Conservation (phyloP, 1,284 basidiomycete genomes). For the Cutaneotrichosporon spelunceum region DNA sequence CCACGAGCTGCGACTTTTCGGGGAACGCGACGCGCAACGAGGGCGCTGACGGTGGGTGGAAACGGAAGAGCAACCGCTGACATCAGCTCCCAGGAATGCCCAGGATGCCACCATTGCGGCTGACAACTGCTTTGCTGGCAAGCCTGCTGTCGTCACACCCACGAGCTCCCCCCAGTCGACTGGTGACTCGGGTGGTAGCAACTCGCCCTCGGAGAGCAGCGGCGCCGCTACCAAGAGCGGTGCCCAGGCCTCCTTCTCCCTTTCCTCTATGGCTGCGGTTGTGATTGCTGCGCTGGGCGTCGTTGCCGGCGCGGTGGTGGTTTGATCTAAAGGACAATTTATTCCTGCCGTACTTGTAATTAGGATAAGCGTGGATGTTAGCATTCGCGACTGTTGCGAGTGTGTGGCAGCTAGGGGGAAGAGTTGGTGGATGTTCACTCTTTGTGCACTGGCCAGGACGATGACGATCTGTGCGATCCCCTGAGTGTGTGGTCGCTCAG, state of each 20-base stretch:
- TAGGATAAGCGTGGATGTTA: neutral
- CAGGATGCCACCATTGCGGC: constrained; percentile 13
- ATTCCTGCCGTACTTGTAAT: neutral
- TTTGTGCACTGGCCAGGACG: too few relatives aligned
- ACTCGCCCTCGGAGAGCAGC: neutral
- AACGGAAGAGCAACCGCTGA: neutral
- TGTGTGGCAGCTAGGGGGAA: neutral
- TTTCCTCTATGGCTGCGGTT: neutral
- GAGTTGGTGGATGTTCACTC: neutral
- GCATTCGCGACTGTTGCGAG: neutral
- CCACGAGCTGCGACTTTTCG: constrained; percentile 61
- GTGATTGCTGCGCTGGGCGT: constrained; percentile 5
- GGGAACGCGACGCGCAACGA: constrained; percentile 76
- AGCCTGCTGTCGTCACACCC: constrained; percentile 13
- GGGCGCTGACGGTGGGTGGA: constrained; percentile 24
- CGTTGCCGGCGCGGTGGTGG: constrained; percentile 2
- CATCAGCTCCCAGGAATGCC: constrained; percentile 3
- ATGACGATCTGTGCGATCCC: too few relatives aligned
- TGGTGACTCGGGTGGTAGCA: neutral
- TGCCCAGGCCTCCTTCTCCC: neutral
- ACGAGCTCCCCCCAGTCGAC: constrained; percentile 11
- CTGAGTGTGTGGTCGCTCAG: too few relatives aligned
- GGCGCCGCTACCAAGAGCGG: neutral
- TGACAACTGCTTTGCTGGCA: constrained; percentile 13
- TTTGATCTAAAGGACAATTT: constrained; percentile 1